Evolutionary conservation across 176 grass and related monocot genomes (phyloP).

Genomic region (Phyllostachys edulis): DNA sequence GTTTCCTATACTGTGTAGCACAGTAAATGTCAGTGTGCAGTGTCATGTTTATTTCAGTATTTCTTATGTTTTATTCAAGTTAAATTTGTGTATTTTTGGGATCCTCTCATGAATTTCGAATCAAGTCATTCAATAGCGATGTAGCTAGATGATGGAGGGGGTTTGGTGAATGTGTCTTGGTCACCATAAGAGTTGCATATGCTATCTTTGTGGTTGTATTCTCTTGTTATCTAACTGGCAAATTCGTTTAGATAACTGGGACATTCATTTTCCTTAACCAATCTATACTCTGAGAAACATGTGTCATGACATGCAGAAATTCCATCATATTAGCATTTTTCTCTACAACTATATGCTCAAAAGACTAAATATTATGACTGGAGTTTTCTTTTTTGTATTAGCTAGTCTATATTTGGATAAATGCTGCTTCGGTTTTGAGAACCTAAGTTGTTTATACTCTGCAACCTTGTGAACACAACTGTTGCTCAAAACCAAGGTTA

Average conservation of each 20-base stretch:
- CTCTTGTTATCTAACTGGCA: not conserved
- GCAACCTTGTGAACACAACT: too few species aligned
- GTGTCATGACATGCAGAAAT: not conserved
- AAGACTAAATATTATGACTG: not conserved
- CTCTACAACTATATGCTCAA: not conserved
- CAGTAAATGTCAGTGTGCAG: slow-evolving; percentile 12
- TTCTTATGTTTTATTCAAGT: not conserved
- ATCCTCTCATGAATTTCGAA: not conserved
- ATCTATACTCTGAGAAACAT: not conserved
- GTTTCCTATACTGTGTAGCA: not conserved
- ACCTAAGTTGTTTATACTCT: not conserved
- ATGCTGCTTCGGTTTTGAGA: not conserved
- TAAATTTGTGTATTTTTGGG: not conserved
- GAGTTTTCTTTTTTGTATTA: too few species aligned
- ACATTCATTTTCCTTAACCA: not conserved
- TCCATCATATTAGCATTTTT: not conserved
- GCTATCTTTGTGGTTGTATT: not conserved
- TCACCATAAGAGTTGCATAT: not conserved
- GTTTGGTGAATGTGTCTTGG: not conserved
- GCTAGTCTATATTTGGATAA: too few species aligned
- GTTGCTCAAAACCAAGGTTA: too few species aligned
- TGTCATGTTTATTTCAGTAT: not conserved
- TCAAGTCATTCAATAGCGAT: not conserved
- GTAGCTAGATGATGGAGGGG: not conserved
- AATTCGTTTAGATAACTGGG: not conserved